Evolutionary conservation across 2,329 filamentous ascomycete genomes (phyloP), one percentile per base, ranked within the genome.

Genomic region (Neoarthrinium moseri): DNA sequence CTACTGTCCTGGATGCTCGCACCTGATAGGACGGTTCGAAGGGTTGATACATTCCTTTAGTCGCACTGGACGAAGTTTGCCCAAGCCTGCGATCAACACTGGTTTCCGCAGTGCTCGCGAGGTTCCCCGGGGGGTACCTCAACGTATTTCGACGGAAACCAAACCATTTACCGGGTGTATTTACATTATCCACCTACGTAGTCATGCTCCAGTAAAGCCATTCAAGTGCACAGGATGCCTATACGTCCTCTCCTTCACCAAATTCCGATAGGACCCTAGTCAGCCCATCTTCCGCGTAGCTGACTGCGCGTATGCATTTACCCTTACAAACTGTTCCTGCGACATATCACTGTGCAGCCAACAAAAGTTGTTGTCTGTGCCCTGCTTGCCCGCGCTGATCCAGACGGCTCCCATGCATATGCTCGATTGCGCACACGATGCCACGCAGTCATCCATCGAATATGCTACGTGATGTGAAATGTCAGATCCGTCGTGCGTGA

Each of bases 11-110:
- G 78, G 86, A 90, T 80, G 84, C 69, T 70, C 69, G 66, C 48
- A 73, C 75, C 75, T 89, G 86, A 89, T 80, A 82, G 83, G 83
- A 86, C 83, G 76, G 86, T 86, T 90, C 86, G 86, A 88, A 85
- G 83, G 83, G 83, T 83, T 79, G 84, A 83, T 80, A 89, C 84
- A 89, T 59, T 20, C 48, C 36, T 41, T 34, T 21, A 29, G n/a
- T n/a, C n/a, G n/a, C n/a, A n/a, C n/a, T n/a, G n/a, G n/a, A n/a
- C n/a, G n/a, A n/a, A n/a, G n/a, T n/a, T n/a, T n/a, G n/a, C n/a
- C n/a, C n/a, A n/a, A n/a, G n/a, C n/a, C n/a, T n/a, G n/a, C n/a
- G n/a, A n/a, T n/a, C n/a, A n/a, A n/a, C n/a, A n/a, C n/a, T n/a
- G n/a, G n/a, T n/a, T n/a, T n/a, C n/a, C n/a, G n/a, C n/a, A n/a